These are phyloP conservation scores for Stephanodiscus minutulus DNA, from an alignment of 108 stramenopile species.

Conservation along the genomic window DNA sequence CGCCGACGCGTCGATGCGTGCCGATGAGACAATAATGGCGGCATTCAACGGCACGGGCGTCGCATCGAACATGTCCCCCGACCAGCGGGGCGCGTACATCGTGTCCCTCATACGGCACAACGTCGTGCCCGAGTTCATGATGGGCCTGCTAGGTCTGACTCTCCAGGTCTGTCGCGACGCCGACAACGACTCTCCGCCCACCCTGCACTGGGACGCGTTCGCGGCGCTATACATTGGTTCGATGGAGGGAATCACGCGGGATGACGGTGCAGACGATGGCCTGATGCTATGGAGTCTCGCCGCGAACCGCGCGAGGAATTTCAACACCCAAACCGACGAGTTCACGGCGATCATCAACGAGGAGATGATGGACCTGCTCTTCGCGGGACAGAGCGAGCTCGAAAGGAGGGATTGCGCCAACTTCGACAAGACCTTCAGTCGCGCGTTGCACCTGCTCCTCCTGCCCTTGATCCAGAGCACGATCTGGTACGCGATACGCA, in stretches of 20 bases:
- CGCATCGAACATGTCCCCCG: slow-evolving; percentile 26
- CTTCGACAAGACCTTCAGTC: slow-evolving; percentile 55
- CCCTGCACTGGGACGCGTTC: slow-evolving; percentile 71
- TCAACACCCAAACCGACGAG: slow-evolving; percentile 61
- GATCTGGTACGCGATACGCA: slow-evolving; percentile 69
- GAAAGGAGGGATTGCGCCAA: slow-evolving; percentile 60
- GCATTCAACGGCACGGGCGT: slow-evolving; percentile 53
- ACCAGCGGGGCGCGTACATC: slow-evolving; percentile 56
- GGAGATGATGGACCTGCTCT: slow-evolving; percentile 65
- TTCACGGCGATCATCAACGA: slow-evolving; percentile 61
- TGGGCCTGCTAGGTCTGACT: slow-evolving; percentile 60
- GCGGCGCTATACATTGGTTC: slow-evolving; percentile 82
- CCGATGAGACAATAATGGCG: slow-evolving; percentile 56
- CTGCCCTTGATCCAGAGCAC: slow-evolving; percentile 75
- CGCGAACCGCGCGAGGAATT: slow-evolving; percentile 73
- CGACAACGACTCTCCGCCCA: slow-evolving; percentile 44
- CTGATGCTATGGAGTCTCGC: slow-evolving; percentile 72
- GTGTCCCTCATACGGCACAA: slow-evolving; percentile 61
- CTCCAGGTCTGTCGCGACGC: slow-evolving; percentile 50
- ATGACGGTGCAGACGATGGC: slow-evolving; percentile 79
- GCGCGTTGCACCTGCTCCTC: slow-evolving; percentile 56
- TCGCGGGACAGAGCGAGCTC: slow-evolving; percentile 68
- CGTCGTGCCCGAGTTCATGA: slow-evolving; percentile 67
- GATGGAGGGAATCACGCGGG: slow-evolving; percentile 63
- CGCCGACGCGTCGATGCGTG: slow-evolving; percentile 56